Conservation (phyloP, 1,139 yeast genomes). For the Geotrichum candidum region DNA sequence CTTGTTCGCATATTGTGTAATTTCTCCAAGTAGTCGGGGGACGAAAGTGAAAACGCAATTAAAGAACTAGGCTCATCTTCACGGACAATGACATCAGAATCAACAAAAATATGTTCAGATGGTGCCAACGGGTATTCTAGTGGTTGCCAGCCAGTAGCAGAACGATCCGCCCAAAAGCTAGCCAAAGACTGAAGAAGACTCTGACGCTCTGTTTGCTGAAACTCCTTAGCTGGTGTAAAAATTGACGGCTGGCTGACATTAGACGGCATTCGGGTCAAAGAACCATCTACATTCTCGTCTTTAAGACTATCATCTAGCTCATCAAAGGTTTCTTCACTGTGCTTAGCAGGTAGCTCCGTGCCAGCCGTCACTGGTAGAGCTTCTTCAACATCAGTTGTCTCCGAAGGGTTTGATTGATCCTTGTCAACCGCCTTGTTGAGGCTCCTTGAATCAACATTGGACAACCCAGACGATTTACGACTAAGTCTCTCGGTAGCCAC, state of each 20-base stretch:
- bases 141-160: conserved; percentile 94
- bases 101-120: conserved; percentile 88
- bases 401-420: neutral
- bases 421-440: neutral
- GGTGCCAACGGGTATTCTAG: conserved; percentile 64
- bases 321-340: neutral
- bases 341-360: neutral
- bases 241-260: conserved; percentile 14
- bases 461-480: neutral
- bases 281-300: conserved; percentile 3
- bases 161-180: conserved; percentile 95
- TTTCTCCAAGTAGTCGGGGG: conserved; percentile 72
- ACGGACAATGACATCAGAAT: conserved; percentile 86
- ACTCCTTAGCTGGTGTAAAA: conserved; percentile 17
- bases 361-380: neutral
- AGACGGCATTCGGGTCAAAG: conserved; percentile 3
- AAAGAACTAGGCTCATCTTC: conserved; percentile 96
- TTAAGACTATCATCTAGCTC: neutral
- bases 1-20: conserved; percentile 40
- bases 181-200: conserved; percentile 75
- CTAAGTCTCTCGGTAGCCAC: neutral
- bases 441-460: neutral
- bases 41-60: conserved; percentile 85
- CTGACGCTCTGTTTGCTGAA: conserved; percentile 50
- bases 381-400: neutral